These are phyloP conservation scores for Panaeolus papilionaceus DNA, from an alignment of 768 basidiomycete species.

Conservation along the genomic window DNA sequence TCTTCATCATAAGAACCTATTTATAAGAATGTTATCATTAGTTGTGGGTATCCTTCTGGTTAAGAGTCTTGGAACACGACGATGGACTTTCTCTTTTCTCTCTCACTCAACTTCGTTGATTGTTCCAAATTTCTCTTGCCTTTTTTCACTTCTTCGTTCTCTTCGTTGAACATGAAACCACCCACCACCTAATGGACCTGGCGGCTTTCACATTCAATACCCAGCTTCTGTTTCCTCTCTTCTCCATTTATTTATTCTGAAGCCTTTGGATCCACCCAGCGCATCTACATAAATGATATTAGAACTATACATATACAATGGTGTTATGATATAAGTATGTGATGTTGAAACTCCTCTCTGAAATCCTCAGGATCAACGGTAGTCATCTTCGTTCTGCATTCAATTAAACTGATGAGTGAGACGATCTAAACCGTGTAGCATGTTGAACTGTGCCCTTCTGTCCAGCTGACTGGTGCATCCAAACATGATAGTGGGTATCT, in stretches of 20 bases:
- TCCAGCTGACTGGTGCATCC: too few relatives aligned
- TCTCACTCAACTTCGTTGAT: not conserved
- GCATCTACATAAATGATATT: conserved; percentile 12
- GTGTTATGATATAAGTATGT: not conserved
- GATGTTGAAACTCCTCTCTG: not conserved
- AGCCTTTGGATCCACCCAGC: not conserved
- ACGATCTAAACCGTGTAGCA: too few relatives aligned
- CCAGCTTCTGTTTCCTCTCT: not conserved
- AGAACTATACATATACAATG: conserved; percentile 2
- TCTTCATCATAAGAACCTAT: conserved; percentile 12
- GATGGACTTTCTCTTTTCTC: not conserved
- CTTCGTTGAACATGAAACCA: not conserved
- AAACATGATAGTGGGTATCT: too few relatives aligned
- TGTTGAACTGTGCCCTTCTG: too few relatives aligned
- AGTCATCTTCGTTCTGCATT: not conserved
- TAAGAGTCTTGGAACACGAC: conserved; percentile 12
- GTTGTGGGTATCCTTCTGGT: conserved; percentile 7
- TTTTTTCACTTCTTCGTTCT: conserved; percentile 4
- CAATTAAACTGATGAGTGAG: not conserved
- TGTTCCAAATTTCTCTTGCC: not conserved
- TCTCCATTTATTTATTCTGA: not conserved
- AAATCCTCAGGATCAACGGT: not conserved
- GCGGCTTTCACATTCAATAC: not conserved
- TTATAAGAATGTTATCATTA: conserved; percentile 6
- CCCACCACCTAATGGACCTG: not conserved